Evolutionary conservation across 2,329 filamentous ascomycete genomes (phyloP).

Genomic region (Phialophora tarda): DNA sequence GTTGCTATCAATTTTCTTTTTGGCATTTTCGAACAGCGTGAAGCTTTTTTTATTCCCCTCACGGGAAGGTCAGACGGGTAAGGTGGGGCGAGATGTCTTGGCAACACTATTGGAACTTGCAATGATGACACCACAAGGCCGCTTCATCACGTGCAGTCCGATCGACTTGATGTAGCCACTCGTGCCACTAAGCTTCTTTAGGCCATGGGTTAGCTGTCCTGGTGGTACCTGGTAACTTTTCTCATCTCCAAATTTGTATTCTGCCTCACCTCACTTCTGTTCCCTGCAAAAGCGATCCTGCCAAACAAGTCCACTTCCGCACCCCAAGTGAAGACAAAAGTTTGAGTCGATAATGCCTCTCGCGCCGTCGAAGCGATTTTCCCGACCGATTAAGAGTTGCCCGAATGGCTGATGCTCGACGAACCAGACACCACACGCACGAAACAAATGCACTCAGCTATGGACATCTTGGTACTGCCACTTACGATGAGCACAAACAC

Average conservation of each 20-base stretch:
- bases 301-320: not conserved
- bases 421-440: conserved; percentile 28
- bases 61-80: no score
- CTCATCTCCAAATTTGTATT: not conserved
- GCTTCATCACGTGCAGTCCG: no score
- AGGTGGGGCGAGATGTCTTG: no score
- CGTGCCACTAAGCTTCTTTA: no score
- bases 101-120: no score
- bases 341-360: conserved; percentile 24
- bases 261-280: not conserved
- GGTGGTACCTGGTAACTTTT: not conserved
- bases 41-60: no score
- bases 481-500: conserved; percentile 29
- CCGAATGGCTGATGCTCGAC: conserved; percentile 35
- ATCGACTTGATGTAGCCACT: not conserved
- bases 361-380: not conserved
- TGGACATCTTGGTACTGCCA: conserved; percentile 37
- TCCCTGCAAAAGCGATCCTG: not conserved
- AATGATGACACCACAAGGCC: no score
- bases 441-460: conserved; percentile 35
- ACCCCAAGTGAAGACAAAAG: not conserved
- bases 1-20: no score
- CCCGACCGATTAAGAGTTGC: conserved; percentile 7
- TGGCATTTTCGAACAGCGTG: no score
- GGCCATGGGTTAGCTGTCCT: no score